Base-by-base conservation (phyloP, 805 yeast species). In the Wickerhamiella qilinensis region DNA sequence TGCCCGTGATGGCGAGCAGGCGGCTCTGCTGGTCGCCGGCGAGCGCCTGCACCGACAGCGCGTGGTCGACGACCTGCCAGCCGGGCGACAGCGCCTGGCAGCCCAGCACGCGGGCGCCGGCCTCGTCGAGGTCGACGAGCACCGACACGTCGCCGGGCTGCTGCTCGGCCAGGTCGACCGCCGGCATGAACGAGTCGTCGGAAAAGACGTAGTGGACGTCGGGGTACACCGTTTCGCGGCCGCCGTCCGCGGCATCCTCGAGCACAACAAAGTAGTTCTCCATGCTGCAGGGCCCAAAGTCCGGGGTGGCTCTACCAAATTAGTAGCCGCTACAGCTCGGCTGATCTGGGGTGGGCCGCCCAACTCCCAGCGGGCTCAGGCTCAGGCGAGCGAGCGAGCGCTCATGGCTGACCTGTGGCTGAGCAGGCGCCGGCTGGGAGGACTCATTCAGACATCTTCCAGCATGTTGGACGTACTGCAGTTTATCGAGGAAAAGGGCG, bases 401-500 rank as follows among this genome's bases (percentile, higher is more conserved):
- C n/a, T n/a, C n/a, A n/a, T n/a, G n/a, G n/a, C n/a, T n/a, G n/a
- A n/a, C n/a, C n/a, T n/a, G n/a, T n/a, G n/a, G n/a, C n/a, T n/a
- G n/a, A n/a, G n/a, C n/a, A n/a, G n/a, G n/a, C n/a, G n/a, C n/a
- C n/a, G n/a, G n/a, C n/a, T n/a, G n/a, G n/a, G n/a, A n/a, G n/a
- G n/a, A n/a, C n/a, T n/a, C n/a, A n/a, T n/a, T n/a, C n/a, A n/a
- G n/a, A n/a, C n/a, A n/a, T n/a, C n/a, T 22, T 11, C 6, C 25
- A 16, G 24, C 39, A 88, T 91, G 98, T 75, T 91, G 63, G 98
- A 91, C 61, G 83, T 91, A 49, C 68, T 78, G 48, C 80, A 81
- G 57, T 91, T 91, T 59, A 77, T 91, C 51, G 94, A 77, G 51
- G 98, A 91, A 57, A 88, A 85, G 64, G 98, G 98, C 43, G 98